Base-by-base conservation (phyloP, 2,329 filamentous ascomycete species). In the Claviceps fusiformis region DNA sequence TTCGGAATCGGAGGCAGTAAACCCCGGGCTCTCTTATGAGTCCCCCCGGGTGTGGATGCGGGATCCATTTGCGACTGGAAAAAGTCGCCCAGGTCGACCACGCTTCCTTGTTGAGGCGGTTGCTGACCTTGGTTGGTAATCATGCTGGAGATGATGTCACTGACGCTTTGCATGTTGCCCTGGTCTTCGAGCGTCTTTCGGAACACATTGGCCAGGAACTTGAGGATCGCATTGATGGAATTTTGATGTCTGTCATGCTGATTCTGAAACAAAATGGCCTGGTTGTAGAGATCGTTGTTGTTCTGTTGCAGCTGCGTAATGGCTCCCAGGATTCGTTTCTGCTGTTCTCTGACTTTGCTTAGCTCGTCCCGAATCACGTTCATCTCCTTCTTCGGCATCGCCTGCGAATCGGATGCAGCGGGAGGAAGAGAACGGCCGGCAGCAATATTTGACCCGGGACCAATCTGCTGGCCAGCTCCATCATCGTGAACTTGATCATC, bases 171-270 rank as follows among this genome's bases (percentile, higher is more conserved):
- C 1, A 81, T 77, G 19, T 81, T 80, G 37, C 83, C 84, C 37
- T 57, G 56, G 41, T 91, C 89, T 66, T 96, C 91, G 52, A 98
- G 73, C 59, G 89, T 95, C 64, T 95, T 86, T 59, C 95, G 87
- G 71, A 97, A 98, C 46, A 98, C 92, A 13, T 95, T 97, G 49
- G 92, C 93, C 24, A 98, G 78, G 69, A 98, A 97, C 52, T 91
- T 95, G 46, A 98, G 78, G 59, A 98, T 97, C n/a, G 92, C 92
- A 65, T 96, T 97, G 70, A 98, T 97, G 0, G 92, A 96, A 67
- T 92, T 95, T 67, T 98, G 93, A 65, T 98, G 93, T n/a, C 93
- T 85, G 62, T 92, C 90, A 65, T 97, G 92, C 66, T 95, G 83
- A 57, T 82, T 87, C 69, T 97, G 91, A 67, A 96, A 96, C 56